phyloP scores from a whole-genome alignment of 2,329 filamentous ascomycete species.

The Myriosclerotinia scirpicola region DNA sequence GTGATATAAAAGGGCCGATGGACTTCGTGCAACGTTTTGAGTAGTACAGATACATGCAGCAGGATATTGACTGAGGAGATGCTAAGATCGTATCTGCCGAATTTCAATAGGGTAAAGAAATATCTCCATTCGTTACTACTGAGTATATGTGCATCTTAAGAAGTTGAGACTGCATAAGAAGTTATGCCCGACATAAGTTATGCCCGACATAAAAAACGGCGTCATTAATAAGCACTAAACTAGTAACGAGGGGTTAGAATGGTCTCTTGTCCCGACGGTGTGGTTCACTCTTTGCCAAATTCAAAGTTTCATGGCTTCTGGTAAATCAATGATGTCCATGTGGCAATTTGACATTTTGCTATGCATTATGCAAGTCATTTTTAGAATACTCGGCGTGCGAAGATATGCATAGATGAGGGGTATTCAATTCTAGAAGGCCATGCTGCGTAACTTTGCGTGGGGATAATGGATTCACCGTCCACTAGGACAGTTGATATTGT shows the following conservation, averaged over 20 bases:
- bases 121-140: neutral
- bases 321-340: neutral
- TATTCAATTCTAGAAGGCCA: slow-evolving; percentile 6
- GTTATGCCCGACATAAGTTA: neutral
- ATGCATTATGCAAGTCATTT: slow-evolving; percentile 19
- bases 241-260: neutral
- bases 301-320: neutral
- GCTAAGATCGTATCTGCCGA: neutral
- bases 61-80: neutral
- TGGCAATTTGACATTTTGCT: slow-evolving; percentile 5
- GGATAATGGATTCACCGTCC: slow-evolving; percentile 1
- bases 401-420: neutral
- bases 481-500: neutral
- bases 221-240: neutral
- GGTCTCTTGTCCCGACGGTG: neutral
- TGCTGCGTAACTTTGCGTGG: neutral
- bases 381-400: neutral
- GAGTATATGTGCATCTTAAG: neutral
- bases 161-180: neutral
- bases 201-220: neutral
- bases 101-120: no score
- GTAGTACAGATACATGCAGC: slow-evolving; percentile 12
- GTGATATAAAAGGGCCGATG: slow-evolving; percentile 17
- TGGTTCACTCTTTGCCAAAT: slow-evolving; percentile 15
- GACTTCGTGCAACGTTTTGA: slow-evolving; percentile 4